Percentiles rank a stretch among this genome's conserved stretches.
These are phyloP conservation scores for Dothistroma septosporum DNA, from an alignment of 2,329 filamentous ascomycete species.

Conservation along the genomic window DNA sequence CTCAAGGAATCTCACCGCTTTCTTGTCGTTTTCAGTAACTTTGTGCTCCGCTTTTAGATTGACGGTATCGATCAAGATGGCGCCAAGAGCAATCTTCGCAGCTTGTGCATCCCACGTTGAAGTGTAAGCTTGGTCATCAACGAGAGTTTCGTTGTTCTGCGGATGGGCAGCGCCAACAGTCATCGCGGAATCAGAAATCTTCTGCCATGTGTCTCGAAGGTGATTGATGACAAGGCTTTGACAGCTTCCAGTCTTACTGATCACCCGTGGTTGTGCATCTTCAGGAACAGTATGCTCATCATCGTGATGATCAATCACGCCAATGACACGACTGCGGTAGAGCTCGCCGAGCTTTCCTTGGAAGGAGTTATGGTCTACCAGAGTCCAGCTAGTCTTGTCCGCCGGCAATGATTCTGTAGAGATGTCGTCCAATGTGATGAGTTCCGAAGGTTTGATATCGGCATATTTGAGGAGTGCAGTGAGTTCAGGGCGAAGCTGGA, in stretches of 20 bases:
- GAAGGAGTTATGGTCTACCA: conserved; percentile 76
- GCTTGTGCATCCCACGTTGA: conserved; percentile 54
- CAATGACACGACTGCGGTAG: conserved; percentile 54
- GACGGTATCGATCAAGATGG: conserved; percentile 69
- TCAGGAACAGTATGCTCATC: conserved; percentile 59
- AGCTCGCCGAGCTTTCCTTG: conserved; percentile 56
- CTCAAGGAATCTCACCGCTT: conserved; percentile 58
- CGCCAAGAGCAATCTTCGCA: conserved; percentile 63
- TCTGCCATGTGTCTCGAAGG: conserved; percentile 56
- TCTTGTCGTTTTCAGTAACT: conserved; percentile 58
- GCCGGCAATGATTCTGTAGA: conserved; percentile 43
- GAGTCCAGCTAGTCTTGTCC: conserved; percentile 61
- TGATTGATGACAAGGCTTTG: conserved; percentile 64
- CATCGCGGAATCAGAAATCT: conserved; percentile 37
- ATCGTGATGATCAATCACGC: conserved; percentile 74
- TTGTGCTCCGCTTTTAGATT: conserved; percentile 59
- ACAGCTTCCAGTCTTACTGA: conserved; percentile 68
- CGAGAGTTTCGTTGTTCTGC: conserved; percentile 38
- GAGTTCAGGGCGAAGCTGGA: conserved; percentile 70
- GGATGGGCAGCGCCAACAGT: conserved; percentile 38
- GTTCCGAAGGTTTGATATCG: conserved; percentile 55
- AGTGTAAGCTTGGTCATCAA: conserved; percentile 36
- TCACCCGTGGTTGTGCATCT: conserved; percentile 54
- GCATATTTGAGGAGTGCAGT: conserved; percentile 60
- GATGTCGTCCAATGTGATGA: conserved; percentile 62